These are phyloP conservation scores for Globisporangium echinulatum DNA, from an alignment of 352 stramenopile species.

Conservation along the genomic window DNA sequence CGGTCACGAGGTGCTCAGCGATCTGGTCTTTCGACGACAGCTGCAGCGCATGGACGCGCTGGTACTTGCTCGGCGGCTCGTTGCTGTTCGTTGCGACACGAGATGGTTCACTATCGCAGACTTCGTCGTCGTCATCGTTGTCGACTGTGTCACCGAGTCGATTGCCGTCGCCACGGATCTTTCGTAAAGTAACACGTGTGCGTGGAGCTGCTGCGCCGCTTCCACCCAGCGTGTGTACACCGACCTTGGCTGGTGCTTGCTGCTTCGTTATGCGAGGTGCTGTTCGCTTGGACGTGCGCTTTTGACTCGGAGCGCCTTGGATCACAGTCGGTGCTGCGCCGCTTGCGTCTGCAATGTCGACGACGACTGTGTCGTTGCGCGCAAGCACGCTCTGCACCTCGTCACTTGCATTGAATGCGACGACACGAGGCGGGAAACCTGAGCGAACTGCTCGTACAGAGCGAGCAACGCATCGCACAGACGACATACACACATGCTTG, in stretches of 20 bases:
- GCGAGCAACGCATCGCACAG: too few relatives aligned
- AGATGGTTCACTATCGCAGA: not conserved
- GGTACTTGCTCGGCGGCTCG: slow-evolving; percentile 35
- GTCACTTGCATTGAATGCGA: slow-evolving; percentile 29
- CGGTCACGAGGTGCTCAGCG: slow-evolving; percentile 48
- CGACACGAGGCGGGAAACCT: slow-evolving; percentile 50
- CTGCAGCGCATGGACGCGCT: slow-evolving; percentile 42
- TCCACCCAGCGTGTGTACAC: slow-evolving; percentile 50
- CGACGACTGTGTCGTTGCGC: slow-evolving; percentile 69
- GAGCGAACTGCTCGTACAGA: slow-evolving; percentile 35
- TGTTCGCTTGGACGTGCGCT: slow-evolving; percentile 1
- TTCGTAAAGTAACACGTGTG: slow-evolving; percentile 29
- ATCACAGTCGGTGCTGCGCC: slow-evolving; percentile 15
- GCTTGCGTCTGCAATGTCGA: slow-evolving; percentile 18
- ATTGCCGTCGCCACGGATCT: slow-evolving; percentile 33
- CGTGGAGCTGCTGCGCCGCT: not conserved
- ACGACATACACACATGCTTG: not conserved
- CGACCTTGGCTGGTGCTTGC: slow-evolving; percentile 12
- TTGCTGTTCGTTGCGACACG: not conserved
- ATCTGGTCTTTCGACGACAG: slow-evolving; percentile 79
- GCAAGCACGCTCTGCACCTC: slow-evolving; percentile 44
- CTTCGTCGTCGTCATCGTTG: slow-evolving; percentile 11
- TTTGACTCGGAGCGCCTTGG: slow-evolving; percentile 8
- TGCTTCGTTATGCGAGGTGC: slow-evolving; percentile 1
- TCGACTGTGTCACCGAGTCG: slow-evolving; percentile 54